Evolutionary conservation across 2,329 filamentous ascomycete genomes (phyloP).

Genomic region (Stachybotrys elegans): DNA sequence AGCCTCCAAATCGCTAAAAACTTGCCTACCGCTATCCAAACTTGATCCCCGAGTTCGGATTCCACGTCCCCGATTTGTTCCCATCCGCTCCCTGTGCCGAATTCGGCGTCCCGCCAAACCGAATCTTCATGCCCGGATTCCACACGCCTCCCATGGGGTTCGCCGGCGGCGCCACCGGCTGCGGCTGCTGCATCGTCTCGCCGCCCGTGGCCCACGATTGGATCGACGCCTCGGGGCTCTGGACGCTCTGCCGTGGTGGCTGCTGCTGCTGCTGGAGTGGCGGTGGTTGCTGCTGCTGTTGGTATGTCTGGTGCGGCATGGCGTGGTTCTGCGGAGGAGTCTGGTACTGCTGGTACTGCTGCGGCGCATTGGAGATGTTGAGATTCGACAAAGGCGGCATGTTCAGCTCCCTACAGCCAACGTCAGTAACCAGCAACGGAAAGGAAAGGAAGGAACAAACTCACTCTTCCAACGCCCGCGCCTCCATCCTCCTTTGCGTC

Average conservation of each 20-base stretch:
- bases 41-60: slow-evolving; percentile 52
- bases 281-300: slow-evolving; percentile 15
- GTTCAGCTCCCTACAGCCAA: slow-evolving; percentile 37
- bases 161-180: slow-evolving; percentile 39
- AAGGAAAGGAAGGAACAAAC: slow-evolving; percentile 18
- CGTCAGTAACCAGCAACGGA: slow-evolving; percentile 3
- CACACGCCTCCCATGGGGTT: slow-evolving; percentile 41
- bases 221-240: slow-evolving; percentile 36
- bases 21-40: too few species aligned
- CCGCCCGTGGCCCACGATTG: slow-evolving; percentile 52
- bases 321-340: slow-evolving; percentile 9
- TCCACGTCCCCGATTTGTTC: slow-evolving; percentile 45
- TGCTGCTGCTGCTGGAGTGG: slow-evolving; percentile 15
- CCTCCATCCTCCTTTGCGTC: slow-evolving; percentile 75
- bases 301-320: slow-evolving; percentile 14
- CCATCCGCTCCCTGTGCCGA: slow-evolving; percentile 13
- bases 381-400: slow-evolving; percentile 47
- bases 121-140: slow-evolving; percentile 77
- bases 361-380: slow-evolving; percentile 26
- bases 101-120: slow-evolving; percentile 52
- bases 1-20: too few species aligned
- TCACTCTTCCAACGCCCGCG: slow-evolving; percentile 70
- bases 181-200: slow-evolving; percentile 50
- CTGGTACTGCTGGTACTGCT: slow-evolving; percentile 14
- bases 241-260: slow-evolving; percentile 5